Evolutionary conservation across 495 filamentous ascomycete species (phyloP), one percentile per base, ranked within the genome.

Genomic region (Penicillium bialowiezense): DNA sequence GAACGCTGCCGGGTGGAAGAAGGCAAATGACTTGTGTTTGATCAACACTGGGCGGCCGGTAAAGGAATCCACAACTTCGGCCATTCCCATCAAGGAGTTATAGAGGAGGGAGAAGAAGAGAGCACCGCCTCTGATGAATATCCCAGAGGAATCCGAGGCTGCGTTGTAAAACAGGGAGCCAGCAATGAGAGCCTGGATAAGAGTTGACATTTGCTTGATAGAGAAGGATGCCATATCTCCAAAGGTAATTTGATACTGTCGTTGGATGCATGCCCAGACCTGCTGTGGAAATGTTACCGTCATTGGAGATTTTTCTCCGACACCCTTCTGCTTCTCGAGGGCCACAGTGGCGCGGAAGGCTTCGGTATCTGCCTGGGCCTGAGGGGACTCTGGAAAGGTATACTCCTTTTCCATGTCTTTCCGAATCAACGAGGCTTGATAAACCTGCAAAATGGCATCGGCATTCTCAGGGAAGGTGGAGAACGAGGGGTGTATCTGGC

Each of bases 101-200:
- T 88, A 89, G 17, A 91, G 65, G 3, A 89, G 55, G 38, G 81
- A 74, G 64, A 89, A 87, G 69, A 90, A 90, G 18, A 79, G 44
- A 10, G 70, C 70, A 48, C 76, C 76, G 7, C 63, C 67, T 49
- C 78, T 78, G 39, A 70, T 54, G 44, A 78, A 79, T n/a, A 77
- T 59, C 14, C 76, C 76, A 5, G 35, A 50, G 0, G 61, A 58
- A 23, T 55, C 67, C n/a, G 58, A 37, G 0, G 65, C 59, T 12
- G 65, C 52, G 19, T 62, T 56, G 43, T 69, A 71, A 51, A 65
- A 71, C 0, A 62, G 53, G 0, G 65, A 71, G 1, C 68, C 65
- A 17, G 53, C 64, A 21, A 71, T 59, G 19, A 71, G 32, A 1
- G 68, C 67, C 48, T 66, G 61, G 7, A 63, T 46, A 0, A 70